Conservation (phyloP, 345 rosid genomes). For the Mercurialis annua region DNA sequence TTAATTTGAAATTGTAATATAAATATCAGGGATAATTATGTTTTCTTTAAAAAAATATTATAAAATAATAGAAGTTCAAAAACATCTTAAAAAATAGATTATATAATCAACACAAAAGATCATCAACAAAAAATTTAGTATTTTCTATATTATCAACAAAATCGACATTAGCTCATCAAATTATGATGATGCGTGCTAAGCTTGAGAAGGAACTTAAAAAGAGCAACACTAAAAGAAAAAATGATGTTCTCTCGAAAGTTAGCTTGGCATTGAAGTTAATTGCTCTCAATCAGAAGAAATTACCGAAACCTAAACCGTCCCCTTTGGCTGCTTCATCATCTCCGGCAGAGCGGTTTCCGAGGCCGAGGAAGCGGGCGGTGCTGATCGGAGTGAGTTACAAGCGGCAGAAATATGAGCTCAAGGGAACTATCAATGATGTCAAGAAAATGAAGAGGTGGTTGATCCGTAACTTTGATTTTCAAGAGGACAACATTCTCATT, state of each 20-base stretch:
- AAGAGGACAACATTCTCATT: conserved; percentile 33
- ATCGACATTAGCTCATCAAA: no score
- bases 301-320: conserved; percentile 1
- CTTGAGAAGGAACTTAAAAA: neutral
- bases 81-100: no score
- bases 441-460: conserved; percentile 46
- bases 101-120: no score
- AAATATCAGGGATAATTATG: no score
- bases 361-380: conserved; percentile 44
- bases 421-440: conserved; percentile 54
- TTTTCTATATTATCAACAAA: no score
- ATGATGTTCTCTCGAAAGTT: neutral
- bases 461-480: conserved; percentile 36
- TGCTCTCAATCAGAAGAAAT: neutral
- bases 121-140: no score
- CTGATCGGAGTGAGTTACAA: conserved; percentile 47
- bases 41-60: no score
- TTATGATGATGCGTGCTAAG: neutral
- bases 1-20: no score
- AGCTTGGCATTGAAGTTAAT: neutral
- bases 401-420: conserved; percentile 34
- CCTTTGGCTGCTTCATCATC: neutral
- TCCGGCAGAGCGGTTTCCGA: neutral
- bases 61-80: no score
- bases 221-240: neutral